Evolutionary conservation across 2,329 filamentous ascomycete genomes (phyloP).

Genomic region (Parascedosporium putredinis): DNA sequence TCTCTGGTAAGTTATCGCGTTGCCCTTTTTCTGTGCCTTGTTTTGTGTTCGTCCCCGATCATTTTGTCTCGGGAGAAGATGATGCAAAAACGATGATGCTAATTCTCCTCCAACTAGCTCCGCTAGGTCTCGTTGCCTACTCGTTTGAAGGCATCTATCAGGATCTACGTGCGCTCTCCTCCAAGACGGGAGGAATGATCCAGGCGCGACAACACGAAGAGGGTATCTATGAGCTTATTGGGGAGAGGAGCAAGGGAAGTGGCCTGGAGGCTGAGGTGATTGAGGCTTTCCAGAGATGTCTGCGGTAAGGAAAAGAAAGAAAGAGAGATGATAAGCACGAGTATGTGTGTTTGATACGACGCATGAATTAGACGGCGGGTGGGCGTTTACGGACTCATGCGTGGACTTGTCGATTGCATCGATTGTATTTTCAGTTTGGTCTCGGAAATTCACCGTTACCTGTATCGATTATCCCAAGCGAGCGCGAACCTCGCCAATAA

Average conservation of each 20-base stretch:
- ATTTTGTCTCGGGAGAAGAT: no score
- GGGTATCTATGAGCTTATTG: not conserved
- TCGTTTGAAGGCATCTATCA: conserved; percentile 13
- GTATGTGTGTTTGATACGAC: not conserved
- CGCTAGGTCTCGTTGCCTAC: conserved; percentile 15
- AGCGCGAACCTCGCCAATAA: no score
- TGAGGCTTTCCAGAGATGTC: not conserved
- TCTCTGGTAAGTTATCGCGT: conserved; percentile 11
- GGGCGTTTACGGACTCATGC: no score
- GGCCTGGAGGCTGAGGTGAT: not conserved
- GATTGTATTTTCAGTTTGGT: no score
- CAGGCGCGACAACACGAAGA: not conserved
- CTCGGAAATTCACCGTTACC: no score
- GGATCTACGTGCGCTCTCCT: conserved; percentile 9
- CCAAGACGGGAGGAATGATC: not conserved
- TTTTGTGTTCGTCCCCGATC: no score
- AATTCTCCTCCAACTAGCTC: conserved; percentile 4
- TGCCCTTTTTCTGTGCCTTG: not conserved
- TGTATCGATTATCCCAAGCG: no score
- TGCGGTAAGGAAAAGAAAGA: not conserved
- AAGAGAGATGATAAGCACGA: not conserved
- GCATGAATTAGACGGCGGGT: no score
- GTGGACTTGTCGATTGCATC: no score
- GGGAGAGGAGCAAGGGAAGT: not conserved
- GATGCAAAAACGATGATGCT: not conserved